These are phyloP conservation scores for Amanita pallidorosea DNA, from an alignment of 768 basidiomycete genomes.

Conservation along the genomic window DNA sequence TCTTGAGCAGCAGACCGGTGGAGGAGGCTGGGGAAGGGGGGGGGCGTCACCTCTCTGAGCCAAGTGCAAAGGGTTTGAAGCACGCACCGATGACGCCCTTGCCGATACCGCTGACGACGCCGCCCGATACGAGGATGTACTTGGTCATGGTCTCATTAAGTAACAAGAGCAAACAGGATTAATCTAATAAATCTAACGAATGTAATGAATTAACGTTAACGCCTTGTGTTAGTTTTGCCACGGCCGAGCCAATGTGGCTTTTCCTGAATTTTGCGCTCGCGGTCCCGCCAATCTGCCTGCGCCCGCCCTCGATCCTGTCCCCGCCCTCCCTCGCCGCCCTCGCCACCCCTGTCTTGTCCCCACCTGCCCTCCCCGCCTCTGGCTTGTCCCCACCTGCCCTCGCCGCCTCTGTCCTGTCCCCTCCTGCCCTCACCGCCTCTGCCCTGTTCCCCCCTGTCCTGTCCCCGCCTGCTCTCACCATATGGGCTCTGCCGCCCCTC, in stretches of 20 bases:
- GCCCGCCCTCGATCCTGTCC: neutral
- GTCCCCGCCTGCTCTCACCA: neutral
- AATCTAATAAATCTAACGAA: neutral
- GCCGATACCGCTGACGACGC: slow-evolving; percentile 97
- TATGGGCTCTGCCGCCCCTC: neutral
- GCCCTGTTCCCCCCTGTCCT: neutral
- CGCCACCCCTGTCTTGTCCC: neutral
- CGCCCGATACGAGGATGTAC: slow-evolving; percentile 93
- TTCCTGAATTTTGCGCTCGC: neutral
- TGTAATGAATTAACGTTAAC: neutral
- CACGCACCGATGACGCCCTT: slow-evolving; percentile 95
- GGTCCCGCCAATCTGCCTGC: neutral
- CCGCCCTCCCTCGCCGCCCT: neutral
- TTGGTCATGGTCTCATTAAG: slow-evolving; percentile 50
- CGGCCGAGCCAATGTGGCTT: neutral
- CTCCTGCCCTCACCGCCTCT: neutral
- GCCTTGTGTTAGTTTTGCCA: neutral
- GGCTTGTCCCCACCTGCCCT: neutral
- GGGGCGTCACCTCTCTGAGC: neutral
- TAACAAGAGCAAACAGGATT: neutral
- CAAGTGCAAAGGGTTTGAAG: neutral
- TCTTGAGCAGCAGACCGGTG: slow-evolving; percentile 91
- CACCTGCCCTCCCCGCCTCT: neutral
- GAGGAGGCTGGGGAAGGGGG: slow-evolving; percentile 64
- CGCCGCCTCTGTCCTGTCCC: neutral